Conservation (phyloP, 768 basidiomycete species). For the Suillus decipiens region DNA sequence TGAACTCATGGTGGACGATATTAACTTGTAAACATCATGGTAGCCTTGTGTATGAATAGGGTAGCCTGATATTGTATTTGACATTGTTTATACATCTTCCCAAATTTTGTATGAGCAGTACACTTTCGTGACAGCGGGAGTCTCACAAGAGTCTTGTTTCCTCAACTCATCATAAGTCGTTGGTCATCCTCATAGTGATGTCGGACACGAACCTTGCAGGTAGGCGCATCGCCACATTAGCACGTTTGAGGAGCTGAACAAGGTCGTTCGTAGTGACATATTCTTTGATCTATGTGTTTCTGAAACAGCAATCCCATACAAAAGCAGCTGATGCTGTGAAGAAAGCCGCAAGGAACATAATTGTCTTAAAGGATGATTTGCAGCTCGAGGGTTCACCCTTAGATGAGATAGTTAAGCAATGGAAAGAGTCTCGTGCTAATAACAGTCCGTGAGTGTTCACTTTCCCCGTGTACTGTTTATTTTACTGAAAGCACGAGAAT, state of each 20-base stretch:
- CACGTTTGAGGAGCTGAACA: not conserved
- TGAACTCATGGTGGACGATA: constrained; percentile 31
- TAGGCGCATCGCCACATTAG: constrained; percentile 31
- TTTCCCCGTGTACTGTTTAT: constrained; percentile 2
- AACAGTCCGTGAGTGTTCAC: constrained; percentile 27
- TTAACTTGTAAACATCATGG: not conserved
- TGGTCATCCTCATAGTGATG: constrained; percentile 22
- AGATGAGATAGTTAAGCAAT: constrained; percentile 65
- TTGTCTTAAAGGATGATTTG: constrained; percentile 59
- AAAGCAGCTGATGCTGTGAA: constrained; percentile 76
- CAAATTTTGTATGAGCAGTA: constrained; percentile 2
- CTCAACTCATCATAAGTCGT: not conserved
- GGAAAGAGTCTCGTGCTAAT: constrained; percentile 47
- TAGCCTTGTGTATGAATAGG: not conserved
- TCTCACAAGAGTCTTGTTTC: not conserved
- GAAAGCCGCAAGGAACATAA: constrained; percentile 66
- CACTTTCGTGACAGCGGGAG: not conserved
- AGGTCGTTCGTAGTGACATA: constrained; percentile 58
- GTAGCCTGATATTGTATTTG: not conserved
- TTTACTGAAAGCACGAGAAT: constrained; percentile 11
- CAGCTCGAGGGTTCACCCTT: constrained; percentile 52
- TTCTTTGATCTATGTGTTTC: constrained; percentile 73
- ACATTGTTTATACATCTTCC: constrained; percentile 2
- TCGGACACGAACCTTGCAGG: constrained; percentile 55
- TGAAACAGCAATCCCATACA: constrained; percentile 60